Percentiles rank a stretch among this genome's conserved stretches.
Conservation (phyloP, 768 basidiomycete genomes). For the Gautieria morchelliformis region DNA sequence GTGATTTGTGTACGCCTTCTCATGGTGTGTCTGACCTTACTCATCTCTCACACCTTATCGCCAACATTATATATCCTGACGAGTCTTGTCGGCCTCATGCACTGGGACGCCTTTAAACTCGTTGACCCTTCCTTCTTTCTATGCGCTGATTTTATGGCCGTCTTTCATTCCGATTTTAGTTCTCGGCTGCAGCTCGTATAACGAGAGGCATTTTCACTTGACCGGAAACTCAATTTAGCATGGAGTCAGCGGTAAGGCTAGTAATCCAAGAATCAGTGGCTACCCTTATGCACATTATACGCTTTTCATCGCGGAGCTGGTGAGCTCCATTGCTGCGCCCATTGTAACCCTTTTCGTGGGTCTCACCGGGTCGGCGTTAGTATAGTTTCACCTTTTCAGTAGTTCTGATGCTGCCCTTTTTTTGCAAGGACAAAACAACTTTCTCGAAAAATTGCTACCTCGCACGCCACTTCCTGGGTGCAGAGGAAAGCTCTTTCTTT, state of each 20-base stretch:
- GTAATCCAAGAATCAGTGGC: slow-evolving; percentile 43
- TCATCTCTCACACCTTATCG: slow-evolving; percentile 36
- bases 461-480: slow-evolving; percentile 59
- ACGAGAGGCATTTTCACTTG: slow-evolving; percentile 48
- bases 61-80: slow-evolving; percentile 48
- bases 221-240: slow-evolving; percentile 54
- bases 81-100: slow-evolving; percentile 47
- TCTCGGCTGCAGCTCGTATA: slow-evolving; percentile 58
- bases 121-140: slow-evolving; percentile 56
- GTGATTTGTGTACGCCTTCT: slow-evolving; percentile 1
- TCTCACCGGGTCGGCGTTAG: not conserved
- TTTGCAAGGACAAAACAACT: slow-evolving; percentile 39
- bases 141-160: slow-evolving; percentile 61
- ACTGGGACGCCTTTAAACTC: slow-evolving; percentile 60
- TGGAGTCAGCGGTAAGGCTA: slow-evolving; percentile 55
- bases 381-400: not conserved
- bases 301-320: not conserved
- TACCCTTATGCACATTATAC: slow-evolving; percentile 4
- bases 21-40: slow-evolving; percentile 27
- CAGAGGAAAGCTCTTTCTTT: slow-evolving; percentile 45
- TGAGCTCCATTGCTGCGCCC: slow-evolving; percentile 53
- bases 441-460: slow-evolving; percentile 51
- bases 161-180: slow-evolving; percentile 45
- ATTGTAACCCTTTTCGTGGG: slow-evolving; percentile 42
- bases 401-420: not conserved